phyloP scores from a whole-genome alignment of 75 land plant species.

The Cunninghamia lanceolata region DNA sequence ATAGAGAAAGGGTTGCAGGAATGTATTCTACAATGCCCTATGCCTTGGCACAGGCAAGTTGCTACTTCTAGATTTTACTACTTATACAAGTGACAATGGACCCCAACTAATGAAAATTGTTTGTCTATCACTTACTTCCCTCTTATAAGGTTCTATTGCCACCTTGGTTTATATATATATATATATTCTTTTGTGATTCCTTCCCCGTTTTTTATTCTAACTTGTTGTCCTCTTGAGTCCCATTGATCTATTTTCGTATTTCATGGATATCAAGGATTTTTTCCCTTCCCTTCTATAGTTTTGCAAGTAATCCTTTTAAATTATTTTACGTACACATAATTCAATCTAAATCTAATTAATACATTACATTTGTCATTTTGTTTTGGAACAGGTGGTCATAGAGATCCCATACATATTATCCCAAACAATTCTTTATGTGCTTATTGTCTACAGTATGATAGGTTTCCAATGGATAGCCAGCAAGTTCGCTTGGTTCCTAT shows the following conservation, averaged over 20 bases:
- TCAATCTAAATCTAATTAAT: not conserved
- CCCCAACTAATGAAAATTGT: too few species aligned
- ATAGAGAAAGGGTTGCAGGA: slow-evolving; percentile 89
- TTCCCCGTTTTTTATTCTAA: too few species aligned
- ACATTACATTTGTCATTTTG: too few species aligned
- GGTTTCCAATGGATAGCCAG: slow-evolving; percentile 31
- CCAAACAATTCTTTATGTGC: slow-evolving; percentile 27
- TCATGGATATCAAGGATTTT: not conserved
- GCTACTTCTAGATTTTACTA: not conserved
- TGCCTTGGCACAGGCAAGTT: slow-evolving; percentile 79
- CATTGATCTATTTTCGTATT: too few species aligned
- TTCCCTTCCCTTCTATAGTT: not conserved
- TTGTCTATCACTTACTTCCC: too few species aligned
- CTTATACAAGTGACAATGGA: too few species aligned
- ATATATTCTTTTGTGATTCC: too few species aligned
- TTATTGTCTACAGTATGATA: slow-evolving; percentile 39
- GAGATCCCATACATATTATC: slow-evolving; percentile 42
- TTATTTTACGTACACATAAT: too few species aligned
- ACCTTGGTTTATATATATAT: too few species aligned
- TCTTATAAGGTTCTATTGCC: too few species aligned
- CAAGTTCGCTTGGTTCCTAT: slow-evolving; percentile 47
- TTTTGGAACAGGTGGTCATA: slow-evolving; percentile 31
- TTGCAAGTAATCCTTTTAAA: too few species aligned
- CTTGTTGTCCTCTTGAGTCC: too few species aligned
- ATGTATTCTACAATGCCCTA: slow-evolving; percentile 97